Conservation (phyloP, 306 rosid species). For the Lathyrus aphaca region DNA sequence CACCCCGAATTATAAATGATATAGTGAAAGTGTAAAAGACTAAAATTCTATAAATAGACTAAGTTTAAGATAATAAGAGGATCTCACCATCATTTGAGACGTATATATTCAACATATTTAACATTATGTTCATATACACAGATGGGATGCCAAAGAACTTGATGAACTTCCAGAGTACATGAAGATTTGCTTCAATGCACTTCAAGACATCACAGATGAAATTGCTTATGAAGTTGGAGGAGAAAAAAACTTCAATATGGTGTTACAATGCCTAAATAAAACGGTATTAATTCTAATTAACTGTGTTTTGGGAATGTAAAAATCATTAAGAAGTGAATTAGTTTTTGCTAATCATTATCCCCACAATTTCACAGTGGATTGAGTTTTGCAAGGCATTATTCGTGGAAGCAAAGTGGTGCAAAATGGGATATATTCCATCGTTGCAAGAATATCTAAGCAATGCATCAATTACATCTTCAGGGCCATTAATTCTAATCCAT, state of each 20-base stretch:
- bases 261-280: conserved; percentile 44
- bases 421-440: conserved; percentile 49
- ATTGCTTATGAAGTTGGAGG: conserved; percentile 56
- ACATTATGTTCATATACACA: conserved; percentile 22
- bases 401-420: conserved; percentile 68
- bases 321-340: neutral
- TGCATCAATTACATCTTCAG: conserved; percentile 67
- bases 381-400: conserved; percentile 60
- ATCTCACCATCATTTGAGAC: too few relatives aligned
- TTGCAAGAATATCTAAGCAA: conserved; percentile 57
- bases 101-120: too few relatives aligned
- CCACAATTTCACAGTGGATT: conserved; percentile 48
- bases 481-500: conserved; percentile 48
- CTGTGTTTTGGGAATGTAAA: neutral
- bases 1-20: too few relatives aligned
- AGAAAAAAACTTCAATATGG: conserved; percentile 41
- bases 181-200: conserved; percentile 58
- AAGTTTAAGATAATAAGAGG: too few relatives aligned
- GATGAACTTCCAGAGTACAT: conserved; percentile 55
- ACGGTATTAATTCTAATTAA: conserved; percentile 42
- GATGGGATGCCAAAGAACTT: conserved; percentile 59
- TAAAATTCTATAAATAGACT: too few relatives aligned
- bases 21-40: too few relatives aligned
- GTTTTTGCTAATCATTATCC: neutral
- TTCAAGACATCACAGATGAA: conserved; percentile 48